Evolutionary conservation across 441 rosid genomes (phyloP), one percentile per base, ranked within the genome.

Genomic region (Corymbia calophylla): DNA sequence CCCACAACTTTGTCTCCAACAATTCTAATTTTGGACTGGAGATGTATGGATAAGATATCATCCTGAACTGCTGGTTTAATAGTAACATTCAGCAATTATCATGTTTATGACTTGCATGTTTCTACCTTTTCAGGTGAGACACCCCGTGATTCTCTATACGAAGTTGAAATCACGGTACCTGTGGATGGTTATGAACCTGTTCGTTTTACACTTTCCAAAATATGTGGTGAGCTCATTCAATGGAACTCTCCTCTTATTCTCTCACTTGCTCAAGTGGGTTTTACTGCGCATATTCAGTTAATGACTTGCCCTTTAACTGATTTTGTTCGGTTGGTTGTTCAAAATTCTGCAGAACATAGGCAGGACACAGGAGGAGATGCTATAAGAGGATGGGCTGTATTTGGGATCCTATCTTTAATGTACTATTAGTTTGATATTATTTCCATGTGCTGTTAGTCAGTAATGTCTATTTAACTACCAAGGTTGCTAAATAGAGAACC

Each of bases 1-100:
- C 99, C 99, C 44, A 96, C 99, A 88, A 97, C 99, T 87, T 91
- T 98, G 93, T 94, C 99, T 48, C 99, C 99, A 31, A 92, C 99
- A 49, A 88, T 94, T 88, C 91, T 98, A 92, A 91, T 92, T 88
- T 90, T 97, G 90, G 95, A 97, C 85, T 98, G 99, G 99, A 95
- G 93, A 89, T 98, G 99, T 98, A 96, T 86, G 90, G 56, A 60
- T 90, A 54, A 80, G 87, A 54, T 86, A 82, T 88, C 51, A 53
- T 5, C 53, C 85, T 54, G 49, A 48, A 15, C 44, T 77, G 84
- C 82, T 54, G 84, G n/a, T 88, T 77, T 81, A 48, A 53, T 82
- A 53, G 35, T 53, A 35, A 68, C 77, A 19, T 11, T 88, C 62
- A 86, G 87, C 53, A 31, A 53, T 88, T 88, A 88, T 86, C 84